Percentiles rank a stretch among this genome's conserved stretches.
These are phyloP conservation scores for Rhipidocladum racemiflorum DNA, from an alignment of 176 grass and related monocot species.

Conservation along the genomic window DNA sequence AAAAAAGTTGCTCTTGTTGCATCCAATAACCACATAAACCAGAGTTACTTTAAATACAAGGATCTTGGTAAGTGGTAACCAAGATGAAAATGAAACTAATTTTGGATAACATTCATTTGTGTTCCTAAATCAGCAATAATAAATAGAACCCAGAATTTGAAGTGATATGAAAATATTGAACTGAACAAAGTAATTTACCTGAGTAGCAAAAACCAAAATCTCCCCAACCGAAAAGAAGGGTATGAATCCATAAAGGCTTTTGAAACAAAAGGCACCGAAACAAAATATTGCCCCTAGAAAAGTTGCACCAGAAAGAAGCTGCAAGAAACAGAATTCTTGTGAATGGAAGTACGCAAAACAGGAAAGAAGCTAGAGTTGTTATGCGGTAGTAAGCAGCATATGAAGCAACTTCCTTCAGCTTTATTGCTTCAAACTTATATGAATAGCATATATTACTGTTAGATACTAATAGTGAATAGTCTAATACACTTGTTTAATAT, in stretches of 20 bases:
- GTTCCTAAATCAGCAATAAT: conserved; percentile 6
- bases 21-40: not conserved
- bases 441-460: not conserved
- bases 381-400: conserved; percentile 9
- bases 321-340: conserved; percentile 25
- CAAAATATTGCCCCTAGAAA: conserved; percentile 95
- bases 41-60: conserved; percentile 9
- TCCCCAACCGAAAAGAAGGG: conserved; percentile 76
- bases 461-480: too few relatives aligned
- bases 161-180: conserved; percentile 6
- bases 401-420: not conserved
- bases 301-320: conserved; percentile 91
- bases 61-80: not conserved
- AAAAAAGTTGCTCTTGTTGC: not conserved
- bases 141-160: not conserved
- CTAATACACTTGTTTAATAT: conserved; percentile 10
- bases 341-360: conserved; percentile 16
- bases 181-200: conserved; percentile 45
- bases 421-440: not conserved
- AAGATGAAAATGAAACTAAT: not conserved
- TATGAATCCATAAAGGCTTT: conserved; percentile 97
- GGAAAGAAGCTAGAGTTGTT: not conserved
- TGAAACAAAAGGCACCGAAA: conserved; percentile 96
- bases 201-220: conserved; percentile 93
- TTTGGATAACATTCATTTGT: not conserved